A percentile compares a stretch with the other conserved stretches of the same genome.
Conservation (phyloP, 2,329 filamentous ascomycete genomes). For the Ophiosphaerella narmari region DNA sequence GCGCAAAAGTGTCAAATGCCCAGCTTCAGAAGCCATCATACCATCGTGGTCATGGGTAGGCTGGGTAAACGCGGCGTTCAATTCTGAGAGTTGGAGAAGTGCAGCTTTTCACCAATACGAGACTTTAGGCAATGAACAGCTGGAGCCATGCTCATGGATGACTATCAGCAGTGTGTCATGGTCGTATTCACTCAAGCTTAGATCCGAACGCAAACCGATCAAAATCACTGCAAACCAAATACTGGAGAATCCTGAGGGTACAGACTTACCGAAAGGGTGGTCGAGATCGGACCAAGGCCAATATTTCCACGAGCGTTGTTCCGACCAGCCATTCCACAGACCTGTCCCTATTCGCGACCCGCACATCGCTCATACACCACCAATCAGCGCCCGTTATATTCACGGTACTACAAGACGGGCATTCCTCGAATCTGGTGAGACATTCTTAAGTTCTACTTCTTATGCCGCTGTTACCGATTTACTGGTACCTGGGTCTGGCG, state of each 20-base stretch:
- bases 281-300: not conserved
- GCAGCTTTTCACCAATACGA: constrained; percentile 12
- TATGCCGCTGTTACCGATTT: no score
- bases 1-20: not conserved
- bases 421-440: constrained; percentile 7
- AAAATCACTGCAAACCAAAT: not conserved
- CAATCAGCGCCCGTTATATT: constrained; percentile 11
- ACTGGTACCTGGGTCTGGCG: not conserved
- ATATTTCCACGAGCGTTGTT: constrained; percentile 6
- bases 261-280: not conserved
- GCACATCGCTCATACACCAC: constrained; percentile 6
- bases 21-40: not conserved
- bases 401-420: constrained; percentile 9
- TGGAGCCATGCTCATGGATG: constrained; percentile 13
- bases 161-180: constrained; percentile 14
- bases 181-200: constrained; percentile 6
- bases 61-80: constrained; percentile 9
- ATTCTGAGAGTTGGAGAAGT: constrained; percentile 21
- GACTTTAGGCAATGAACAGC: not conserved
- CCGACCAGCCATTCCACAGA: constrained; percentile 12
- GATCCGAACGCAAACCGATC: not conserved
- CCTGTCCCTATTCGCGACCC: constrained; percentile 14
- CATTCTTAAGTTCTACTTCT: not conserved
- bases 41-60: constrained; percentile 21
- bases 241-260: not conserved